These are phyloP conservation scores for Elsinoe perseae DNA, from an alignment of 2,329 filamentous ascomycete genomes.

Conservation along the genomic window DNA sequence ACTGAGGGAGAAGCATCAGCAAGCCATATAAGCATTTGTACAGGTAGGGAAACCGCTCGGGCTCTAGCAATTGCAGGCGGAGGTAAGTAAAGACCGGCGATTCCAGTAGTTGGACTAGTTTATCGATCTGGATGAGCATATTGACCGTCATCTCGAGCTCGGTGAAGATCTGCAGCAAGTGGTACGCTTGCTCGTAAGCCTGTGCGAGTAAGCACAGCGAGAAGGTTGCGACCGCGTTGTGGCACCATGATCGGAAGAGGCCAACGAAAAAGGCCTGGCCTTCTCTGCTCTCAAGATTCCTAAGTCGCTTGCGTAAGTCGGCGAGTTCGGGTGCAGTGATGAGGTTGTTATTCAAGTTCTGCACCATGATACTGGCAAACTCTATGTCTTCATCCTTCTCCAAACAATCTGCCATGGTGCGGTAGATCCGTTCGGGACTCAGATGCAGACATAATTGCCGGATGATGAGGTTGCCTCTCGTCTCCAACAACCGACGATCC, in stretches of 20 bases:
- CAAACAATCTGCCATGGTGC: constrained; percentile 89
- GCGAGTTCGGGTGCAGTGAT: constrained; percentile 93
- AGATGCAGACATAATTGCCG: constrained; percentile 87
- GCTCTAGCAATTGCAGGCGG: constrained; percentile 86
- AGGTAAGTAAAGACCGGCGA: constrained; percentile 98
- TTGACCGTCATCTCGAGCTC: constrained; percentile 99
- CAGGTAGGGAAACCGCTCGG: constrained; percentile 86
- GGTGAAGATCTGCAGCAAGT: constrained; percentile 89
- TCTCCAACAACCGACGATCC: constrained; percentile 82
- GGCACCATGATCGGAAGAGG: constrained; percentile 94
- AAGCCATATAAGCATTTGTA: constrained; percentile 90
- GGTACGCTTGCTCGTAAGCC: constrained; percentile 96
- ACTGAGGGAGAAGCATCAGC: constrained; percentile 96
- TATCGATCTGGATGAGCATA: constrained; percentile 97
- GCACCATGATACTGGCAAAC: constrained; percentile 98
- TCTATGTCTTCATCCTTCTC: constrained; percentile 97
- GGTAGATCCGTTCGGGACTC: constrained; percentile 90
- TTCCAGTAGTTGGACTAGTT: constrained; percentile 91
- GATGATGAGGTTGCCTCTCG: constrained; percentile 90
- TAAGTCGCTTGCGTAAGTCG: constrained; percentile 78
- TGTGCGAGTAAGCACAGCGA: constrained; percentile 91
- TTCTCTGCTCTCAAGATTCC: constrained; percentile 87
- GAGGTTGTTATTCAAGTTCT: constrained; percentile 97
- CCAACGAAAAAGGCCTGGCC: constrained; percentile 93
- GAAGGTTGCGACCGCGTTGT: constrained; percentile 96